Conservation (phyloP, 176 grass and related monocot genomes). For the Rhipidocladum racemiflorum region DNA sequence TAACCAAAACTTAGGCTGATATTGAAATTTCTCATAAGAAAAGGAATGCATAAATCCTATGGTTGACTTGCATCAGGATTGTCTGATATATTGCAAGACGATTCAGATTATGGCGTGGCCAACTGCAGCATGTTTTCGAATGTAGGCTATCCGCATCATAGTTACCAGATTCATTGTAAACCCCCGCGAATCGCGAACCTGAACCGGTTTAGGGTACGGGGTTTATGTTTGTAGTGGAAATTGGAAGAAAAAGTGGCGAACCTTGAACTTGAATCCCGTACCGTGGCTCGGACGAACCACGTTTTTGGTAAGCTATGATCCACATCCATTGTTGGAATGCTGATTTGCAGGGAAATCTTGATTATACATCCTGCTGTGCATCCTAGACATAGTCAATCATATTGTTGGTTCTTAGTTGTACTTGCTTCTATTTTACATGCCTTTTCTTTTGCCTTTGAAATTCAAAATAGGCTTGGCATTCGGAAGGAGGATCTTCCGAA, state of each 20-base stretch:
- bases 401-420: background rate
- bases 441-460: slow-evolving; percentile 15
- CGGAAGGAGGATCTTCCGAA: slow-evolving; percentile 83
- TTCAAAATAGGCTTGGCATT: slow-evolving; percentile 72
- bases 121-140: background rate
- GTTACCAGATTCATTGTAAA: no score
- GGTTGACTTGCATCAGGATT: background rate
- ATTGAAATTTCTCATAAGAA: background rate
- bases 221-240: no score
- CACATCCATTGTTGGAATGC: background rate
- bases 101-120: background rate
- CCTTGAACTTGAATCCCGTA: no score
- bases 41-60: background rate
- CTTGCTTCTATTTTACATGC: slow-evolving; percentile 1
- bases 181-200: no score
- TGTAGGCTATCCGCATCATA: background rate
- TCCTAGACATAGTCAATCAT: background rate
- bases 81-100: background rate
- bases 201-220: no score
- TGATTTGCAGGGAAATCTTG: background rate
- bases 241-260: no score
- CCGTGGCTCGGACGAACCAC: no score
- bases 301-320: no score
- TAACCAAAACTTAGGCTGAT: background rate
- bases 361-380: background rate